A percentile compares a stretch with the other conserved stretches of the same genome.
These are phyloP conservation scores for Sanguinoderma infundibulare DNA, from an alignment of 1,284 basidiomycete genomes.

Conservation along the genomic window DNA sequence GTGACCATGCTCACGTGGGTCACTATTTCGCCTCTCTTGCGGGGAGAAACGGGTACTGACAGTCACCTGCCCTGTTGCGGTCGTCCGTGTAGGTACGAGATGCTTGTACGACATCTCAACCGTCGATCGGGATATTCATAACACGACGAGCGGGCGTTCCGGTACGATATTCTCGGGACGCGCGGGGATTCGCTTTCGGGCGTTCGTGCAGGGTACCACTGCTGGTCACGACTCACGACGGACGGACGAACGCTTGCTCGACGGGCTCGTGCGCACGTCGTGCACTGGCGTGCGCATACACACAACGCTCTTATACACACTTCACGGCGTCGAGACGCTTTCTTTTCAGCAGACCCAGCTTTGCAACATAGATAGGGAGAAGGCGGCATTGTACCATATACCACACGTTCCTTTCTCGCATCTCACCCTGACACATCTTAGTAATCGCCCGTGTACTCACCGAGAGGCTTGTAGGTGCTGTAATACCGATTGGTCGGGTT, in stretches of 20 bases:
- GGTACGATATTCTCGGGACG: neutral
- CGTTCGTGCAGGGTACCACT: neutral
- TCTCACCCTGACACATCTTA: slow-evolving; percentile 12
- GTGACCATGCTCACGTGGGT: slow-evolving; percentile 94
- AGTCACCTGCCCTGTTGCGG: neutral
- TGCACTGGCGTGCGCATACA: neutral
- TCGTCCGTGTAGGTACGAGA: slow-evolving; percentile 54
- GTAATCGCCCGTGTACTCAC: slow-evolving; percentile 20
- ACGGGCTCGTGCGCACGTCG: neutral
- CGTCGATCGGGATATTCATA: slow-evolving; percentile 22
- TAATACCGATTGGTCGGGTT: slow-evolving; percentile 14
- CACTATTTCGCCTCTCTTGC: neutral
- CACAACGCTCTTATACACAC: neutral
- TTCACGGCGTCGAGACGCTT: neutral
- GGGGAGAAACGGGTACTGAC: neutral
- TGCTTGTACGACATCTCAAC: slow-evolving; percentile 66
- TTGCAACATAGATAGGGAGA: neutral
- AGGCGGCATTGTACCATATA: slow-evolving; percentile 29
- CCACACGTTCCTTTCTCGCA: slow-evolving; percentile 25
- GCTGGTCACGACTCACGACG: neutral
- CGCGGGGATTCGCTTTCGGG: neutral
- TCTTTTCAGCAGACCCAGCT: no score
- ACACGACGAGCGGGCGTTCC: slow-evolving; percentile 8
- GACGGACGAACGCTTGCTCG: slow-evolving; percentile 2
- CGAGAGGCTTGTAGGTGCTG: slow-evolving; percentile 20